These are phyloP conservation scores for Phytophthora citrophthora DNA, from an alignment of 352 stramenopile genomes.

Conservation along the genomic window DNA sequence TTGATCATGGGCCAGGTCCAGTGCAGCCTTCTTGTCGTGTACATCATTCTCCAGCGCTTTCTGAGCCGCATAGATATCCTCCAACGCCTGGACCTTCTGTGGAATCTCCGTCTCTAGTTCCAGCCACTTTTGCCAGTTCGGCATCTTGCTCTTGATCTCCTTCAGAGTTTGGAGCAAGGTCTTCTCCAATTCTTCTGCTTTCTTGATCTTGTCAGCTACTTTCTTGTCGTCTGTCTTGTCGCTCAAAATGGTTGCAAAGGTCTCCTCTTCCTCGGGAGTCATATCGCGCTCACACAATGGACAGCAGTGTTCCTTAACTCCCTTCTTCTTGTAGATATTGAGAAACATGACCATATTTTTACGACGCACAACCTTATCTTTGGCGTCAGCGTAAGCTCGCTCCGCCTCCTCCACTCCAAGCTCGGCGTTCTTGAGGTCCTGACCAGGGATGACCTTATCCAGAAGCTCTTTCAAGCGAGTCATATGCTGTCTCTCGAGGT, in stretches of 20 bases:
- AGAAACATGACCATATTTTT: conserved; percentile 89
- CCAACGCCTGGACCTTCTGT: conserved; percentile 51
- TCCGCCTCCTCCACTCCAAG: conserved; percentile 57
- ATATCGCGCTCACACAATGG: conserved; percentile 76
- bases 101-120: conserved; percentile 55
- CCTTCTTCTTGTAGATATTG: conserved; percentile 86
- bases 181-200: conserved; percentile 60
- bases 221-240: conserved; percentile 82
- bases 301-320: conserved; percentile 80
- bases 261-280: conserved; percentile 57
- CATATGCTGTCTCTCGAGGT: conserved; percentile 65
- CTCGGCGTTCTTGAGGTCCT: conserved; percentile 59
- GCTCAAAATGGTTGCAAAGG: conserved; percentile 68
- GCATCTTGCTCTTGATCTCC: conserved; percentile 58
- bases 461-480: conserved; percentile 56
- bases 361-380: conserved; percentile 80
- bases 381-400: conserved; percentile 73
- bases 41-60: conserved; percentile 59
- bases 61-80: conserved; percentile 53
- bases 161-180: conserved; percentile 62
- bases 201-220: conserved; percentile 79
- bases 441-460: conserved; percentile 49
- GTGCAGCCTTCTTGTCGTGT: conserved; percentile 44
- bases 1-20: conserved; percentile 29
- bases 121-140: conserved; percentile 74